These are phyloP conservation scores for Collybia sp. DNA, from an alignment of 768 basidiomycete species.

Conservation along the genomic window DNA sequence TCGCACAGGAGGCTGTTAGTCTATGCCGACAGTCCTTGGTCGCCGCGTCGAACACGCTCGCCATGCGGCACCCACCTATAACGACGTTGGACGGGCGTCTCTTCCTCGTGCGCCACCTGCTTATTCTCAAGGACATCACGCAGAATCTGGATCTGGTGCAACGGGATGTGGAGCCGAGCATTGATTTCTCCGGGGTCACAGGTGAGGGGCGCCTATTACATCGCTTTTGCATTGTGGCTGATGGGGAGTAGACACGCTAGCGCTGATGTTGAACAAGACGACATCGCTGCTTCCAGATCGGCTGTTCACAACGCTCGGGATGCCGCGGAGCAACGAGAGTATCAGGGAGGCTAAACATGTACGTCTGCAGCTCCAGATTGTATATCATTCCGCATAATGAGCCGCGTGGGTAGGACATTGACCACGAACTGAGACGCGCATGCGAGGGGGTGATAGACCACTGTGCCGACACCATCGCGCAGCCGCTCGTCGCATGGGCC, in stretches of 20 bases:
- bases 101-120: constrained; percentile 86
- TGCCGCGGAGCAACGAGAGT: constrained; percentile 55
- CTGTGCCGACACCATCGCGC: constrained; percentile 52
- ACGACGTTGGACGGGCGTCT: constrained; percentile 66
- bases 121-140: constrained; percentile 89
- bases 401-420: constrained; percentile 60
- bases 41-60: constrained; percentile 63
- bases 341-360: constrained; percentile 74
- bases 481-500: constrained; percentile 61
- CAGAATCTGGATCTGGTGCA: constrained; percentile 65
- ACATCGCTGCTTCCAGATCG: constrained; percentile 62
- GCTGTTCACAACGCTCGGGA: constrained; percentile 65
- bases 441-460: constrained; percentile 81
- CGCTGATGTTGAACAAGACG: constrained; percentile 56
- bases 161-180: constrained; percentile 36
- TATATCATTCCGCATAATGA: too few relatives aligned
- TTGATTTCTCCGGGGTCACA: constrained; percentile 50
- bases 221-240: not conserved
- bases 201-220: constrained; percentile 28
- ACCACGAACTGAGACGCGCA: constrained; percentile 75
- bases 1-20: constrained; percentile 88
- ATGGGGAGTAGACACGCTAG: constrained; percentile 40
- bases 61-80: constrained; percentile 36
- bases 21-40: constrained; percentile 81
- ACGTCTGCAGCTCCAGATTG: constrained; percentile 14